Conservation (phyloP, 164 flowering plant genomes). For the Vitis cinerea region DNA sequence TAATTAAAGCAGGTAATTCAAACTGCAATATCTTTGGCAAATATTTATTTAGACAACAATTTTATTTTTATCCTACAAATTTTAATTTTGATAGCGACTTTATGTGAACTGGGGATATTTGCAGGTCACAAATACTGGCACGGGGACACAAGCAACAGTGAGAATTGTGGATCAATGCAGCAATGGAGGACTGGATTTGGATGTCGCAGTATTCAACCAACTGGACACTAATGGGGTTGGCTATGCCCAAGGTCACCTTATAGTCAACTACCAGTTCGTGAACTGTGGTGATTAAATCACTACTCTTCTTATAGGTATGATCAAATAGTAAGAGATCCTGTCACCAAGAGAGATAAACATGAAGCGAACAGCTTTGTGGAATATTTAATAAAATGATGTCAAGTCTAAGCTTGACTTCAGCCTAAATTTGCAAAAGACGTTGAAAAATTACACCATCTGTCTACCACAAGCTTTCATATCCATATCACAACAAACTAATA, state of each 20-base stretch:
- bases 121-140: constrained; percentile 53
- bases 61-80: not conserved
- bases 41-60: too few species aligned
- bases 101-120: not conserved
- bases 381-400: too few species aligned
- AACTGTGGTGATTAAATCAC: constrained; percentile 25
- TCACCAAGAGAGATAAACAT: too few species aligned
- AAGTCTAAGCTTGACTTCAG: too few species aligned
- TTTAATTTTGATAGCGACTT: not conserved
- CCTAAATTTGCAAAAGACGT: too few species aligned
- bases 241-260: constrained; percentile 33
- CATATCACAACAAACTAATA: too few species aligned
- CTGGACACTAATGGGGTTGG: constrained; percentile 51
- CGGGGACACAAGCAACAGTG: constrained; percentile 36
- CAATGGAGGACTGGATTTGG: constrained; percentile 66
- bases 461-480: too few species aligned
- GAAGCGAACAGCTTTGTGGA: too few species aligned
- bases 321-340: too few species aligned
- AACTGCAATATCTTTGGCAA: too few species aligned
- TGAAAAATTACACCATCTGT: too few species aligned
- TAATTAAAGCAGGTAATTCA: too few species aligned
- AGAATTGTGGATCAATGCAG: constrained; percentile 61
- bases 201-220: constrained; percentile 34
- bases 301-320: not conserved
- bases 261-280: constrained; percentile 46